These are phyloP conservation scores for Penicillium sp. DNA, from an alignment of 2,329 filamentous ascomycete genomes.

Conservation along the genomic window DNA sequence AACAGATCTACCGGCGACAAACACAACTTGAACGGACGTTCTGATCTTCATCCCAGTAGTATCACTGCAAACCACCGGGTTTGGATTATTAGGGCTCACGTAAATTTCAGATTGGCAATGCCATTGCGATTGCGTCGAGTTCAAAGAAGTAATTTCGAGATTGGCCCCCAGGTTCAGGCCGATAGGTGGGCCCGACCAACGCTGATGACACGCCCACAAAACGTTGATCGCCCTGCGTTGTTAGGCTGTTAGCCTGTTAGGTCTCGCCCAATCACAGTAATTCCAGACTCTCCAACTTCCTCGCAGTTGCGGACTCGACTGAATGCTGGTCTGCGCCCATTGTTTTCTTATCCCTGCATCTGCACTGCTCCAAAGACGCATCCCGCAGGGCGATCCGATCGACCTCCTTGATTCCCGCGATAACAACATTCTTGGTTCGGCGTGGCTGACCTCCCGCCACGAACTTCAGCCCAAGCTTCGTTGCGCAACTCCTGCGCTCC, in stretches of 20 bases:
- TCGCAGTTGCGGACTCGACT: constrained; percentile 9
- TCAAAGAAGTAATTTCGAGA: background rate
- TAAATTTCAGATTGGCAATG: background rate
- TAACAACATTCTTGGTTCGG: constrained; percentile 5
- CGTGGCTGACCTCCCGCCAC: constrained; percentile 7
- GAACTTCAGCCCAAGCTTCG: constrained; percentile 7
- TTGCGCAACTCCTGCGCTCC: constrained; percentile 11
- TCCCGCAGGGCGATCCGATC: background rate
- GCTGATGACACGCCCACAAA: constrained; percentile 9
- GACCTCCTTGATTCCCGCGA: constrained; percentile 6
- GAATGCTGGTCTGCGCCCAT: constrained; percentile 1
- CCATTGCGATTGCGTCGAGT: background rate
- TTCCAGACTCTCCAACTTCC: constrained; percentile 24
- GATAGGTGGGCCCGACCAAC: constrained; percentile 9
- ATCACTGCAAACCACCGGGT: too few relatives aligned
- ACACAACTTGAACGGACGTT: background rate
- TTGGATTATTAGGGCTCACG: too few relatives aligned
- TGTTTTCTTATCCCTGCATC: background rate
- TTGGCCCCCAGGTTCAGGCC: background rate
- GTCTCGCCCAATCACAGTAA: constrained; percentile 24
- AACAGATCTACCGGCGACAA: background rate
- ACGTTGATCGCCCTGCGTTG: constrained; percentile 20
- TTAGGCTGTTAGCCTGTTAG: constrained; percentile 12
- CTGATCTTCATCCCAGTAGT: too few relatives aligned
- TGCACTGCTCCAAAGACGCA: background rate